Conservation (phyloP, 139 green algal genomes). For the Asterochloris erici region DNA sequence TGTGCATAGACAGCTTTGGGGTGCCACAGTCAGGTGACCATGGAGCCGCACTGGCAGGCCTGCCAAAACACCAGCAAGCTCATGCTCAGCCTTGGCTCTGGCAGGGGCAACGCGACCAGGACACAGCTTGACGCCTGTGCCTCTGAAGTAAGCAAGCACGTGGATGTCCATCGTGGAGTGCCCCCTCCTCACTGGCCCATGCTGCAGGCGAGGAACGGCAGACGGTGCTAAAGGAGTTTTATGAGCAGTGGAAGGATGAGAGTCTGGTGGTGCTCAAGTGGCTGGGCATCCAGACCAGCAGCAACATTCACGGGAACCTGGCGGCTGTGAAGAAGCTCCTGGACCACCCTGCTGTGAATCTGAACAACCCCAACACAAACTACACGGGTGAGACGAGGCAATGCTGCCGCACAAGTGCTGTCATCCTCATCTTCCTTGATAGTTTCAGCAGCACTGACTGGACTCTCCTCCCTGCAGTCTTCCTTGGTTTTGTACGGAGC, state of each 20-base stretch:
- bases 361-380: constrained; percentile 93
- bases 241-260: constrained; percentile 82
- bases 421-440: neutral
- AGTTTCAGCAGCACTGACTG: constrained; percentile 5
- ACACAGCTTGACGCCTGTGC: no score
- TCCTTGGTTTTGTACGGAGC: constrained; percentile 72
- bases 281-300: constrained; percentile 74
- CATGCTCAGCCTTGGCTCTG: no score
- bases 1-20: no score
- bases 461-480: constrained; percentile 32
- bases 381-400: constrained; percentile 27
- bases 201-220: constrained; percentile 30
- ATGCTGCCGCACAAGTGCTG: no score
- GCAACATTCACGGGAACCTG: constrained; percentile 78
- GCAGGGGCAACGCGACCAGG: no score
- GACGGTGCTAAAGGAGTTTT: constrained; percentile 72
- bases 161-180: neutral
- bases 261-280: constrained; percentile 92
- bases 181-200: no score
- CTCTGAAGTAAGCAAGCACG: no score
- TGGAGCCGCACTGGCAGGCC: no score
- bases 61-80: no score
- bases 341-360: constrained; percentile 82
- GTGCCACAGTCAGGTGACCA: no score
- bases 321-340: constrained; percentile 64